phyloP scores from a whole-genome alignment of 1,284 basidiomycete species.

The Cryptococcus sp. region DNA sequence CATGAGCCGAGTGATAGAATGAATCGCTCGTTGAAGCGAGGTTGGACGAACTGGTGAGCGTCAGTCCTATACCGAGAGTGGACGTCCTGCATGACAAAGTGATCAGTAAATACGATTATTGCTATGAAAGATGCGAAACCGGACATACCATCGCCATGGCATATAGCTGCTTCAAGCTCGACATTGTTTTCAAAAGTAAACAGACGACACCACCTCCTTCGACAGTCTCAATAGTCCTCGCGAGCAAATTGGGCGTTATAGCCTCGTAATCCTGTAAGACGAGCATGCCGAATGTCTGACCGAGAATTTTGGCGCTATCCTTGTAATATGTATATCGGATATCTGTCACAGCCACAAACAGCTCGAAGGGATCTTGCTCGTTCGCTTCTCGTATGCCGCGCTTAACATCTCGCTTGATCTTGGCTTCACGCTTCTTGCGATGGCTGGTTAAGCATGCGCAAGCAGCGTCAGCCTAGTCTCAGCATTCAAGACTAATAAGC shows the following conservation, averaged over 20 bases:
- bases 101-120: background rate
- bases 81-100: constrained; percentile 67
- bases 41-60: constrained; percentile 83
- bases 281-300: constrained; percentile 97
- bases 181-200: constrained; percentile 92
- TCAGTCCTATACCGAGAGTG: constrained; percentile 90
- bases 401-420: constrained; percentile 92
- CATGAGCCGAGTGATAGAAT: constrained; percentile 90
- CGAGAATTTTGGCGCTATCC: constrained; percentile 92
- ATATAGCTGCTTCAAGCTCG: constrained; percentile 88
- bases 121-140: background rate
- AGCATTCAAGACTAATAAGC: constrained; percentile 15
- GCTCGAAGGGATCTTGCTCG: constrained; percentile 95
- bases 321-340: constrained; percentile 97
- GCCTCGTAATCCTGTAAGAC: constrained; percentile 98
- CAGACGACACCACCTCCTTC: constrained; percentile 95
- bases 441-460: constrained; percentile 66
- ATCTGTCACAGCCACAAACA: constrained; percentile 98
- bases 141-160: constrained; percentile 89
- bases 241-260: constrained; percentile 94
- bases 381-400: constrained; percentile 90
- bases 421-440: constrained; percentile 93
- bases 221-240: constrained; percentile 96
- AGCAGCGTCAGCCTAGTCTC: constrained; percentile 30
- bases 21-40: constrained; percentile 98